Evolutionary conservation across 2,329 filamentous ascomycete species (phyloP), one percentile per base, ranked within the genome.

Genomic region (Cladosporium austrohemisphaericum): DNA sequence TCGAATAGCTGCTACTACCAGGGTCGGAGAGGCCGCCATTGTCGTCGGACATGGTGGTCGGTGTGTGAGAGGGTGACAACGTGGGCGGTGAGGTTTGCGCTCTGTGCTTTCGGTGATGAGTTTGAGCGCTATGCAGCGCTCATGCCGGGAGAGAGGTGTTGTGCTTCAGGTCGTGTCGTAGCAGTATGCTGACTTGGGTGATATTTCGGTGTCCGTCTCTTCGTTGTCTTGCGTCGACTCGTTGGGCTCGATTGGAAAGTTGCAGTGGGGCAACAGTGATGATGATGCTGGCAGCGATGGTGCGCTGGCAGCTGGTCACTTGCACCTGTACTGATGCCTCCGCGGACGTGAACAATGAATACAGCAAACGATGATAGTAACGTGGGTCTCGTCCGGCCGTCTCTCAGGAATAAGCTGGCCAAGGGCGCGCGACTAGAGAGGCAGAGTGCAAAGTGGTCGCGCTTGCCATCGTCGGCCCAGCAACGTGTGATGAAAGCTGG

Each of bases 1-100:
- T 89, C 59, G 78, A 76, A 70, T 92, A 92, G 57, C 76, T 80
- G 65, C 81, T 84, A 68, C 82, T 81, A 63, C 87, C 87, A 41
- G 87, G 78, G 56, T 84, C 77, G 57, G 85, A 85, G 61, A 86
- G 75, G 33, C 44, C 44, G n/a, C 22, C 46, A 47, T 38, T 38
- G 44, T 51, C 52, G 50, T 57, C 53, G 49, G 60, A 61, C 62
- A 64, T 66, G 47, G 40, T 53, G 37, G 16, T 36, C 18, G 37
- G 8, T 23, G 23, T 23, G 7, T 25, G 20, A 13, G 16, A 5
- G 31, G 19, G 28, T n/a, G 20, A 18, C 26, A 22, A 23, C 18
- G 28, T 19, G n/a, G 31, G 35, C 37, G 38, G 37, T 50, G 47
- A 41, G 16, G 19, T 11, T 29, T 47, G 44, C 44, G 33, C 44